Evolutionary conservation across 2,329 filamentous ascomycete species (phyloP).

Genomic region (Ophiostoma sp.): DNA sequence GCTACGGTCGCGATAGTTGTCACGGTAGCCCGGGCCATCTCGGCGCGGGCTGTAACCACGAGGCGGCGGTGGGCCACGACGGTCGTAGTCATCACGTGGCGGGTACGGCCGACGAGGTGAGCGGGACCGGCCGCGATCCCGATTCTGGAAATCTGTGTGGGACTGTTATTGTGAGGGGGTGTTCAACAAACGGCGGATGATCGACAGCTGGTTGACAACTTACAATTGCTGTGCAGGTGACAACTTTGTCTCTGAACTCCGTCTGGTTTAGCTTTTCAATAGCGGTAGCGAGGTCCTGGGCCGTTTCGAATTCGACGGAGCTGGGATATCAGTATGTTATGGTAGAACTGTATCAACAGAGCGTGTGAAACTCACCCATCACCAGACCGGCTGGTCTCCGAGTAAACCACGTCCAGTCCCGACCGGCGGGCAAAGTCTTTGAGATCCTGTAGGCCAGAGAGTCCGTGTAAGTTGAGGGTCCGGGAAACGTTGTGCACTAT

Average conservation of each 20-base stretch:
- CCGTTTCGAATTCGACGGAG: constrained; percentile 97
- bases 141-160: constrained; percentile 72
- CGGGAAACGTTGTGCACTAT: constrained; percentile 40
- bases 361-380: constrained; percentile 67
- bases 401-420: constrained; percentile 96
- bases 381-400: constrained; percentile 88
- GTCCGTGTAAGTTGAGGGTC: constrained; percentile 72
- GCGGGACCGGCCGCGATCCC: constrained; percentile 77
- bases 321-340: constrained; percentile 47
- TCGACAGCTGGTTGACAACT: constrained; percentile 37
- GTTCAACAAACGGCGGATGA: constrained; percentile 28
- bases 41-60: constrained; percentile 75
- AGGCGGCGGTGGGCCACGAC: constrained; percentile 67
- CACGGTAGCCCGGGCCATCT: constrained; percentile 52
- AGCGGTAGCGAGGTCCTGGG: constrained; percentile 81
- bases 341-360: background rate
- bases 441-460: constrained; percentile 85
- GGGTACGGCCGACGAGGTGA: constrained; percentile 71
- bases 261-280: constrained; percentile 92
- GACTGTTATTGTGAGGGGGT: constrained; percentile 51
- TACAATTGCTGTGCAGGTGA: constrained; percentile 88
- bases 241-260: constrained; percentile 87
- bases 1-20: constrained; percentile 85
- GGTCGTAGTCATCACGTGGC: constrained; percentile 77
- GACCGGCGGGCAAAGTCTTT: constrained; percentile 99